Evolutionary conservation across 2,329 filamentous ascomycete species (phyloP).

Genomic region (Periconia macrospinosa): DNA sequence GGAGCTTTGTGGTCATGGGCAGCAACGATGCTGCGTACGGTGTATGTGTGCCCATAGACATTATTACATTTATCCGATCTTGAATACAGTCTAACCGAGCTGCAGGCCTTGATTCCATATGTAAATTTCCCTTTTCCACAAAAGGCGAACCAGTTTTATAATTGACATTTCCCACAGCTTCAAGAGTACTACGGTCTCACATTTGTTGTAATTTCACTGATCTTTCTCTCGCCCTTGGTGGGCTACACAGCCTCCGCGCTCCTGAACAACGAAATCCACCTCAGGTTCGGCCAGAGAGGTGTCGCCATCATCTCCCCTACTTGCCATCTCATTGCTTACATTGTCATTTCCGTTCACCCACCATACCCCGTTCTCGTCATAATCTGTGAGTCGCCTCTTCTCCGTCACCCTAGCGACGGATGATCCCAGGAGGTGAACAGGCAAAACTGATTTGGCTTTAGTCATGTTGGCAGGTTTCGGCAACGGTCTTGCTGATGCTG

Average conservation of each 20-base stretch:
- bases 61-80: neutral
- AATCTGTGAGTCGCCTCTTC: conserved; percentile 40
- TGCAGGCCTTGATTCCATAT: conserved; percentile 52
- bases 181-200: conserved; percentile 64
- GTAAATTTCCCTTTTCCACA: conserved; percentile 21
- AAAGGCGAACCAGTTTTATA: too few species aligned
- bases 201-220: conserved; percentile 65
- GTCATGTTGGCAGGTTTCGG: conserved; percentile 69
- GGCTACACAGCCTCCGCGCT: conserved; percentile 67
- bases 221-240: conserved; percentile 68
- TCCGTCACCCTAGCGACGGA: neutral
- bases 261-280: conserved; percentile 66
- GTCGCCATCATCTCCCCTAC: conserved; percentile 67
- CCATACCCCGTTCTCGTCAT: conserved; percentile 69
- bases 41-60: conserved; percentile 45
- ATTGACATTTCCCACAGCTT: conserved; percentile 45
- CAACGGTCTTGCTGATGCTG: conserved; percentile 68
- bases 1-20: conserved; percentile 66
- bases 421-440: too few species aligned
- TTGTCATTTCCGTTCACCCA: conserved; percentile 67
- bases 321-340: conserved; percentile 66
- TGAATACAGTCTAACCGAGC: neutral
- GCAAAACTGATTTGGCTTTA: neutral
- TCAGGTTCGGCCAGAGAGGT: conserved; percentile 69
- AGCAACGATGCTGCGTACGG: conserved; percentile 70